Evolutionary conservation across 176 grass and related monocot genomes (phyloP), one percentile per base, ranked within the genome.

Genomic region (Hsuehochloa calcarea): DNA sequence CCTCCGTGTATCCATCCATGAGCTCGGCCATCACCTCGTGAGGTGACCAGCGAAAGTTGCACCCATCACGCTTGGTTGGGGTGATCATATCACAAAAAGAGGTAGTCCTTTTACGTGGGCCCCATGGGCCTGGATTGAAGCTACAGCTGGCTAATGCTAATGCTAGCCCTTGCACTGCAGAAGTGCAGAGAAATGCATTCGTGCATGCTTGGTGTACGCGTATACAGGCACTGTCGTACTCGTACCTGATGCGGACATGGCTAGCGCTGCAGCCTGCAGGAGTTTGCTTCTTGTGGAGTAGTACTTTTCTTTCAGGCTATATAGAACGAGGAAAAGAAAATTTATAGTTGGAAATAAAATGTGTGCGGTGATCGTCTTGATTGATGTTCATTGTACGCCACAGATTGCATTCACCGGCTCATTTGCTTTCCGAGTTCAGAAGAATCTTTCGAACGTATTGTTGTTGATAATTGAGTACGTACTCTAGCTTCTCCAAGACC

Each of bases 31-130:
- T 67, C 46, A 12, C 64, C n/a, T 58, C 4, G 40, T 50, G 63
- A 85, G 49, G 49, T 77, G 83, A 70, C 84, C 17, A 17, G 56
- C 76, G 68, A 73, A 80, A 65, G 77, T 9, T 73, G 47, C 61
- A 54, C 62, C 60, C 78, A 81, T 81, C 47, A 45, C 3, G 46
- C 46, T 68, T n/a, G 69, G 60, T 58, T 75, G 54, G 72, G 68
- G 14, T 12, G 40, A 43, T 31, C 47, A 23, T 35, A 22, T 78
- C 38, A 52, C 44, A 8, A 34, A 64, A 79, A 39, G 54, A 51
- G 31, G 41, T n/a, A 11, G 15, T 64, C 22, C 11, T 71, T 59
- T 79, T 74, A 7, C 78, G 11, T 40, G 63, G 50, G n/a, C n/a
- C 63, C 40, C 39, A 35, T 69, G 79, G 79, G 54, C 10, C 54